phyloP scores from a whole-genome alignment of 2,329 filamentous ascomycete species.

The Ilyonectria sp. region DNA sequence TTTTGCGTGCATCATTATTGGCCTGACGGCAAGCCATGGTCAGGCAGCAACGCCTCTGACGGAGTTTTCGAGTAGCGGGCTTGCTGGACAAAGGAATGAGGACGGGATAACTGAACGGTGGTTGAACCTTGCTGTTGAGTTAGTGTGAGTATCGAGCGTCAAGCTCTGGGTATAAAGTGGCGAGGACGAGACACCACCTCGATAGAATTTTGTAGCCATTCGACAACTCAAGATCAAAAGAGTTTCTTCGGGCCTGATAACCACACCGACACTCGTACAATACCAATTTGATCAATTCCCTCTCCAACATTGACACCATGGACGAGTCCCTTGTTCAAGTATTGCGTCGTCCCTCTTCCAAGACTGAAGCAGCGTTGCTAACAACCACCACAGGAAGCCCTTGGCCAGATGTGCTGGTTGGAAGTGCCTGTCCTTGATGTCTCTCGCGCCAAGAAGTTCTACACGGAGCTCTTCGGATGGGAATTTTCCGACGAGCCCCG shows the following conservation, averaged over 20 bases:
- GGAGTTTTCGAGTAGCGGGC: conserved; percentile 14
- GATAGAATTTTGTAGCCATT: not conserved
- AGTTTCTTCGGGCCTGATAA: not conserved
- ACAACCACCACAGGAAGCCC: conserved; percentile 34
- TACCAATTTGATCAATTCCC: not conserved
- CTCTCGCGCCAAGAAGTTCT: conserved; percentile 55
- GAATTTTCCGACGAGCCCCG: conserved; percentile 44
- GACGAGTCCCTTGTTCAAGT: conserved; percentile 36
- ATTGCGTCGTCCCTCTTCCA: not conserved
- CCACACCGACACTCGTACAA: not conserved
- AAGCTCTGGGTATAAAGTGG: conserved; percentile 37
- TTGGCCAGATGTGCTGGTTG: conserved; percentile 57
- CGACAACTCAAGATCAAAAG: not conserved
- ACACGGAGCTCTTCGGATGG: conserved; percentile 55
- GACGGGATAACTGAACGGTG: conserved; percentile 4
- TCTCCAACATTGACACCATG: conserved; percentile 5
- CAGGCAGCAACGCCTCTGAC: conserved; percentile 44
- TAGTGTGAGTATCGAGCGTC: not conserved
- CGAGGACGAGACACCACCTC: conserved; percentile 4
- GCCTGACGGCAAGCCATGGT: conserved; percentile 35
- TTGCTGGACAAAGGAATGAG: not conserved
- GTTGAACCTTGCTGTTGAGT: conserved; percentile 1
- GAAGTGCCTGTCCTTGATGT: conserved; percentile 56
- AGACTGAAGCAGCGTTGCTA: not conserved
- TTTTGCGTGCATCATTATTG: conserved; percentile 29